Conservation (phyloP, 495 filamentous ascomycete species). For the Terfezia claveryi region DNA sequence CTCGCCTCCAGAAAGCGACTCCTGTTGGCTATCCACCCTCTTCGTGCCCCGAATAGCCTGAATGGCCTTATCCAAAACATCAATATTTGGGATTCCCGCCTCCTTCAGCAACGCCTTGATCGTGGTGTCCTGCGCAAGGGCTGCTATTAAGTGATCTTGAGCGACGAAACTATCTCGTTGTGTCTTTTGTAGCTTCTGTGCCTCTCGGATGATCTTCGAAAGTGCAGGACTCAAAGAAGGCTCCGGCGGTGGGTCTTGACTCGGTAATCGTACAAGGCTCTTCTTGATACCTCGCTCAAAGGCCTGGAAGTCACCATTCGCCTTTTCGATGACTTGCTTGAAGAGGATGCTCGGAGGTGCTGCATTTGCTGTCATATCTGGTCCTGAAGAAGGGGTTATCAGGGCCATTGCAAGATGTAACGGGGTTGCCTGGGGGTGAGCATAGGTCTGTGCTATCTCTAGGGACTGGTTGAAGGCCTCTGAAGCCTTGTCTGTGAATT, state of each 20-base stretch:
- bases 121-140: constrained; percentile 52
- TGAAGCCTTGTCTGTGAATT: constrained; percentile 81
- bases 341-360: constrained; percentile 45
- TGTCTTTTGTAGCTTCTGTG: constrained; percentile 78
- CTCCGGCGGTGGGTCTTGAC: constrained; percentile 87
- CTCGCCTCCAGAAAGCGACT: constrained; percentile 72
- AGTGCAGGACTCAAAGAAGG: constrained; percentile 62
- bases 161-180: constrained; percentile 91
- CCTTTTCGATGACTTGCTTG: constrained; percentile 80
- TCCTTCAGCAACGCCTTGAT: constrained; percentile 58
- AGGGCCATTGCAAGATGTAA: constrained; percentile 75
- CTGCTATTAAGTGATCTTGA: constrained; percentile 76
- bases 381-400: constrained; percentile 49
- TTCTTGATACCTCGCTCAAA: constrained; percentile 82
- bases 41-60: constrained; percentile 75
- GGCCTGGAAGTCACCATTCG: constrained; percentile 73
- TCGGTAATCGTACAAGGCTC: constrained; percentile 67
- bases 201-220: constrained; percentile 54
- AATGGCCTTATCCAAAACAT: constrained; percentile 69
- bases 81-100: constrained; percentile 74
- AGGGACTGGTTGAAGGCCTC: constrained; percentile 72
- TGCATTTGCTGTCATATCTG: constrained; percentile 38
- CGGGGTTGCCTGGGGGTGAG: constrained; percentile 72
- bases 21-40: constrained; percentile 83
- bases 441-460: constrained; percentile 60